These are phyloP conservation scores for Diaporthe humulicola DNA, from an alignment of 2,329 filamentous ascomycete genomes.

Conservation along the genomic window DNA sequence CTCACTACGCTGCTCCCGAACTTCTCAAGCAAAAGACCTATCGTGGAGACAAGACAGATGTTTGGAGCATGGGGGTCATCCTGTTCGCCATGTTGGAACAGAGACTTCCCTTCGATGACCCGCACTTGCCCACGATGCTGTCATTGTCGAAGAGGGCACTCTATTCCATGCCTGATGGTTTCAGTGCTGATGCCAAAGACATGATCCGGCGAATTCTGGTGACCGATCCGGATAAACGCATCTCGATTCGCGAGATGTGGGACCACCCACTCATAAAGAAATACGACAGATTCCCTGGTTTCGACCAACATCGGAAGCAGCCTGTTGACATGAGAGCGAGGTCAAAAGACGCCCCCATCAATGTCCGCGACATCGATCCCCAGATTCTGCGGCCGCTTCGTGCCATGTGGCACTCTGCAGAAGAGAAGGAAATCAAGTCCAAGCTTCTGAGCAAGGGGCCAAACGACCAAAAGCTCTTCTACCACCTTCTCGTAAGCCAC, in stretches of 20 bases:
- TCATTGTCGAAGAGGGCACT: conserved; percentile 69
- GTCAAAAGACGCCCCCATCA: conserved; percentile 69
- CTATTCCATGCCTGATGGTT: conserved; percentile 72
- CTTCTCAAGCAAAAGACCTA: conserved; percentile 84
- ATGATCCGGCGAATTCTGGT: conserved; percentile 85
- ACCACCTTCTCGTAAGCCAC: conserved; percentile 85
- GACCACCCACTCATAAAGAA: conserved; percentile 87
- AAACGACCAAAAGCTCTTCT: conserved; percentile 95
- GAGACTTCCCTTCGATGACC: conserved; percentile 84
- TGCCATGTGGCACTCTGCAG: conserved; percentile 91
- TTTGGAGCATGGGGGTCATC: conserved; percentile 95
- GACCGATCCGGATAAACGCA: conserved; percentile 81
- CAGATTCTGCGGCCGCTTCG: conserved; percentile 88
- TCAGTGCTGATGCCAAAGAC: conserved; percentile 79
- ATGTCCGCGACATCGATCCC: conserved; percentile 78
- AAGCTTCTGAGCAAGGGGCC: conserved; percentile 76
- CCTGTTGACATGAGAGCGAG: conserved; percentile 72
- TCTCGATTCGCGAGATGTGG: conserved; percentile 87
- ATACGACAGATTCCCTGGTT: conserved; percentile 81
- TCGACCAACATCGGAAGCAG: conserved; percentile 67
- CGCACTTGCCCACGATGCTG: conserved; percentile 69
- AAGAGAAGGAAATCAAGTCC: conserved; percentile 77
- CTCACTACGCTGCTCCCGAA: conserved; percentile 96
- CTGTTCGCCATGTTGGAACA: conserved; percentile 90
- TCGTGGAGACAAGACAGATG: conserved; percentile 86